These are phyloP conservation scores for Cercospora canescens DNA, from an alignment of 2,329 filamentous ascomycete genomes.

Conservation along the genomic window DNA sequence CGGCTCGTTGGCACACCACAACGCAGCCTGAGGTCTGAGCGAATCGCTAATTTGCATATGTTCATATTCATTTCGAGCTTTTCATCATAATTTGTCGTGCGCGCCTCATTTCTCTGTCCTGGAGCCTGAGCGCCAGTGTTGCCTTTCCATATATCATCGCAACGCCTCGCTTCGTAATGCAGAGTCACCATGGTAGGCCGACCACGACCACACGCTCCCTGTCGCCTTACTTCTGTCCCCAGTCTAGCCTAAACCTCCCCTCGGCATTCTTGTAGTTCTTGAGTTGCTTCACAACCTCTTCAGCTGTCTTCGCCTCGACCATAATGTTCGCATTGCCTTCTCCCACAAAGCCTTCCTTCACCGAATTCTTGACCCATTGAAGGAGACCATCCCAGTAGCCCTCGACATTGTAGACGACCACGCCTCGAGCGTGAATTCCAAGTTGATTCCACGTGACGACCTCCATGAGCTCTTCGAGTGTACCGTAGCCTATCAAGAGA, in stretches of 20 bases:
- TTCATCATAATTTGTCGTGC: not conserved
- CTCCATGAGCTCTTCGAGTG: conserved; percentile 93
- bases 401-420: conserved; percentile 82
- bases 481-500: conserved; percentile 63
- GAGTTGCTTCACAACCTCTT: conserved; percentile 71
- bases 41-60: not conserved
- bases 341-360: conserved; percentile 75
- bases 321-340: conserved; percentile 72
- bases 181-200: not conserved
- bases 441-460: conserved; percentile 91
- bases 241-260: conserved; percentile 77
- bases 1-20: too few species aligned
- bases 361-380: conserved; percentile 75
- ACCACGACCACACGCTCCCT: not conserved
- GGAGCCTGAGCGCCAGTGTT: not conserved
- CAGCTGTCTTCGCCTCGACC: conserved; percentile 70
- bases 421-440: conserved; percentile 79
- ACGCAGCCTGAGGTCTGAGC: not conserved
- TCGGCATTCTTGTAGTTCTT: conserved; percentile 73
- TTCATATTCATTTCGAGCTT: not conserved
- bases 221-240: conserved; percentile 62
- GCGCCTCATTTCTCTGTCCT: not conserved
- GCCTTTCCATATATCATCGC: not conserved
- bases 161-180: not conserved
- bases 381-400: conserved; percentile 91